Evolutionary conservation across 257 asterid species (phyloP).

Genomic region (Capsicum pubescens): DNA sequence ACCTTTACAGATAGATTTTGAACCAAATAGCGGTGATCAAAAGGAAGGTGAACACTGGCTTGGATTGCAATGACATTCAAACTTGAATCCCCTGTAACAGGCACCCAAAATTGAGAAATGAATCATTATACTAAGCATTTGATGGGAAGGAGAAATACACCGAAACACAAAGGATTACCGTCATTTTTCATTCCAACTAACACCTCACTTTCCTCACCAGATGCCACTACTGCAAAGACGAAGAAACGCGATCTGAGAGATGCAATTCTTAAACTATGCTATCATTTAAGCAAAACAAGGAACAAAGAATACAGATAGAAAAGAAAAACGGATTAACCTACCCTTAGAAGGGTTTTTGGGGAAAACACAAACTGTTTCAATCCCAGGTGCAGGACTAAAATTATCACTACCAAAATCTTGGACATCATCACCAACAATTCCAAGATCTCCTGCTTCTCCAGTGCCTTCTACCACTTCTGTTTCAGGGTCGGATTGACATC

Average conservation of each 20-base stretch:
- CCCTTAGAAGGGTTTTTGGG: slow-evolving; percentile 87
- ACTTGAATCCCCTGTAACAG: slow-evolving; percentile 66
- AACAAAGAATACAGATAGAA: neutral
- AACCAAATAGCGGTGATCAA: slow-evolving; percentile 70
- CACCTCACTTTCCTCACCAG: slow-evolving; percentile 92
- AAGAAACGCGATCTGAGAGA: slow-evolving; percentile 34
- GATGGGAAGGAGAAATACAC: neutral
- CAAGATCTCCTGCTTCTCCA: slow-evolving; percentile 70
- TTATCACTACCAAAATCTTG: slow-evolving; percentile 75
- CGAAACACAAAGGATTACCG: slow-evolving; percentile 49
- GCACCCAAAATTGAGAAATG: slow-evolving; percentile 27
- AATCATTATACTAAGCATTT: slow-evolving; percentile 23
- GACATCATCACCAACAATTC: slow-evolving; percentile 87
- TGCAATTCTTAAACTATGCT: neutral
- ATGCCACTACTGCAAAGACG: slow-evolving; percentile 56
- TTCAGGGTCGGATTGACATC: slow-evolving; percentile 73
- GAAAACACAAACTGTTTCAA: slow-evolving; percentile 88
- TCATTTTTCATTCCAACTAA: slow-evolving; percentile 88
- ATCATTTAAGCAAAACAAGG: neutral
- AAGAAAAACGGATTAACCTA: slow-evolving; percentile 35
- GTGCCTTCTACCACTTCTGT: slow-evolving; percentile 58
- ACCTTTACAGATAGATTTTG: slow-evolving; percentile 95
- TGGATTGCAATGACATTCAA: slow-evolving; percentile 77
- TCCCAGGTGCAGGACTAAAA: slow-evolving; percentile 77
- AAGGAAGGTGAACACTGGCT: slow-evolving; percentile 89